Evolutionary conservation across 2,329 filamentous ascomycete genomes (phyloP).

Genomic region (Neonectria sp.): DNA sequence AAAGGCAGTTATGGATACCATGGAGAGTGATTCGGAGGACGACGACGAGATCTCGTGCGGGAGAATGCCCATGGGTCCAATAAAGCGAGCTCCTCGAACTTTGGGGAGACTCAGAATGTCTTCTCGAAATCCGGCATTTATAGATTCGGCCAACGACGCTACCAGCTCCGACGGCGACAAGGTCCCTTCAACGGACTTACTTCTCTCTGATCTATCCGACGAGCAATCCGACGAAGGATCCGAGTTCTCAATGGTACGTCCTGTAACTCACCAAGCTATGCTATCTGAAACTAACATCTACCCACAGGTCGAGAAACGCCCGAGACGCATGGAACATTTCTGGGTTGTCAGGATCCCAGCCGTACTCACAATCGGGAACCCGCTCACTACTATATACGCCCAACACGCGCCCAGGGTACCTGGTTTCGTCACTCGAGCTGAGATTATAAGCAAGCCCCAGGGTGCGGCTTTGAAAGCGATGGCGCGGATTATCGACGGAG

Average conservation of each 20-base stretch:
- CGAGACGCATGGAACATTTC: background rate
- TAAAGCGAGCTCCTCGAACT: background rate
- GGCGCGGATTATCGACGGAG: background rate
- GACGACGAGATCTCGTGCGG: background rate
- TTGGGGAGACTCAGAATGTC: background rate
- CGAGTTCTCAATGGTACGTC: background rate
- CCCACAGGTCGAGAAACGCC: background rate
- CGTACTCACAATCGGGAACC: constrained; percentile 4
- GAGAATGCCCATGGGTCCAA: too few species aligned
- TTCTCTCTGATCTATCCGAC: background rate
- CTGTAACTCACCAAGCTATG: background rate
- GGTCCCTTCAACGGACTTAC: background rate
- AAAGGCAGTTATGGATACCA: background rate
- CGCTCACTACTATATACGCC: background rate
- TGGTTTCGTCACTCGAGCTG: constrained; percentile 1
- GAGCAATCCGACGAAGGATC: background rate
- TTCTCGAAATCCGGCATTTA: background rate
- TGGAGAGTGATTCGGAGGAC: background rate
- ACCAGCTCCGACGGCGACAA: background rate
- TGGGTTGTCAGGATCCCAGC: background rate
- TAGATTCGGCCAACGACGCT: background rate
- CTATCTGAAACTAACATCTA: background rate
- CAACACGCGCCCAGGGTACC: background rate
- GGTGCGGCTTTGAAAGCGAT: background rate
- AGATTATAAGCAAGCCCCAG: background rate